These are phyloP conservation scores for Stellera chamaejasme DNA, from an alignment of 345 rosid species.

Conservation along the genomic window DNA sequence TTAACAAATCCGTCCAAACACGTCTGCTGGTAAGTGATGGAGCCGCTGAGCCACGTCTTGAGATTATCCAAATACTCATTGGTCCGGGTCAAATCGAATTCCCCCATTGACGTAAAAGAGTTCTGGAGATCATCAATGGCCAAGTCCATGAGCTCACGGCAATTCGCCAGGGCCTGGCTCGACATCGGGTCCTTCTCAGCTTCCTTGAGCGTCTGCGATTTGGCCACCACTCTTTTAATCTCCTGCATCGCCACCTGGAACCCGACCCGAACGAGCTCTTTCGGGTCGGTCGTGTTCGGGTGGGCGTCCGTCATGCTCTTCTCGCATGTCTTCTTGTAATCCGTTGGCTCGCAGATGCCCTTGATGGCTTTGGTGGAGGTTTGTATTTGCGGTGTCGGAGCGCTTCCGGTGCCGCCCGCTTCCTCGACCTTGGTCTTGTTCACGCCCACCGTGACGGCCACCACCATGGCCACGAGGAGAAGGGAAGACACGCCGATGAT, in stretches of 20 bases:
- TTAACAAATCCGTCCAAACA: constrained; percentile 65
- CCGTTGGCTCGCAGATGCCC: constrained; percentile 59
- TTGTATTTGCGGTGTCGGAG: neutral
- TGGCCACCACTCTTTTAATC: constrained; percentile 27
- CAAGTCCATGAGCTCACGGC: constrained; percentile 38
- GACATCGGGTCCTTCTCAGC: constrained; percentile 39
- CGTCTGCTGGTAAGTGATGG: constrained; percentile 63
- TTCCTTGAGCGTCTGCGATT: constrained; percentile 31
- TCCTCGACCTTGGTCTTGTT: neutral
- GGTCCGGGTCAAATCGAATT: constrained; percentile 22
- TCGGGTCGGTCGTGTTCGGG: constrained; percentile 43
- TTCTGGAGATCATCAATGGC: constrained; percentile 48
- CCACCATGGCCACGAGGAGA: constrained; percentile 57
- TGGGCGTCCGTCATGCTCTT: constrained; percentile 27
- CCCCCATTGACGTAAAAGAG: constrained; percentile 33
- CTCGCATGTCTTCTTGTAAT: constrained; percentile 43
- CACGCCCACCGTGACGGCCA: constrained; percentile 37
- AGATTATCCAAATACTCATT: constrained; percentile 39
- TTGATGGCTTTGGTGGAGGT: constrained; percentile 35
- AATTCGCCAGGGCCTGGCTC: constrained; percentile 40
- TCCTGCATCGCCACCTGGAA: constrained; percentile 37
- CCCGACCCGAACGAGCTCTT: constrained; percentile 43
- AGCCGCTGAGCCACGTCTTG: constrained; percentile 64
- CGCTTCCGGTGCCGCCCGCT: neutral
- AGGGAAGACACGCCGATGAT: constrained; percentile 38